Evolutionary conservation across 306 rosid species (phyloP).

Genomic region (Glycine latifolia): DNA sequence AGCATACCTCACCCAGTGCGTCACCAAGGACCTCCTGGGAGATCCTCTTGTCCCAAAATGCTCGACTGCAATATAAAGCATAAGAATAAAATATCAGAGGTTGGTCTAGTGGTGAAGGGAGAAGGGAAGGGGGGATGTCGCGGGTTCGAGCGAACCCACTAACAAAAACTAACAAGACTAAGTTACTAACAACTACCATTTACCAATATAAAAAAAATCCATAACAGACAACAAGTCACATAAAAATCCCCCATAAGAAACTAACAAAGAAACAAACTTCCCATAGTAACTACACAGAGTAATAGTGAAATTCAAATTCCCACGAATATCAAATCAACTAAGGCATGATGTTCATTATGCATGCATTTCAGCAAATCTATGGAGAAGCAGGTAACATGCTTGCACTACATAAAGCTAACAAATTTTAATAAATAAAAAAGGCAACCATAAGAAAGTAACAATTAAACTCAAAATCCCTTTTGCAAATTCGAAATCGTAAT

Average conservation of each 20-base stretch:
- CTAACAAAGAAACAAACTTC: not conserved
- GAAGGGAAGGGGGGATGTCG: too few relatives aligned
- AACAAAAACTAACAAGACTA: too few relatives aligned
- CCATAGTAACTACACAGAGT: not conserved
- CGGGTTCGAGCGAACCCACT: too few relatives aligned
- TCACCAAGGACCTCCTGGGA: conserved; percentile 54
- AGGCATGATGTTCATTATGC: not conserved
- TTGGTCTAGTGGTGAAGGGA: too few relatives aligned
- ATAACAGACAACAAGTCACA: not conserved
- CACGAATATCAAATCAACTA: not conserved
- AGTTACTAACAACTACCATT: too few relatives aligned
- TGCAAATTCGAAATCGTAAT: not conserved
- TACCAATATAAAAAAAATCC: too few relatives aligned
- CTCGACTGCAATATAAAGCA: conserved; percentile 28
- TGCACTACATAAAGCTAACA: not conserved
- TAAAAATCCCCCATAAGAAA: not conserved
- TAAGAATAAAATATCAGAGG: not conserved
- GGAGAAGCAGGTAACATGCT: not conserved
- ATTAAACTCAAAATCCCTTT: not conserved
- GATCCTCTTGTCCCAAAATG: conserved; percentile 57
- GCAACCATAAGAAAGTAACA: not conserved
- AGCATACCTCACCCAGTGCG: conserved; percentile 50
- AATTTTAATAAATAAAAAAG: not conserved
- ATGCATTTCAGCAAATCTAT: too few relatives aligned
- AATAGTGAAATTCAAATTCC: not conserved